Conservation (phyloP, 495 filamentous ascomycete genomes). For the Aspergillus sparsus region DNA sequence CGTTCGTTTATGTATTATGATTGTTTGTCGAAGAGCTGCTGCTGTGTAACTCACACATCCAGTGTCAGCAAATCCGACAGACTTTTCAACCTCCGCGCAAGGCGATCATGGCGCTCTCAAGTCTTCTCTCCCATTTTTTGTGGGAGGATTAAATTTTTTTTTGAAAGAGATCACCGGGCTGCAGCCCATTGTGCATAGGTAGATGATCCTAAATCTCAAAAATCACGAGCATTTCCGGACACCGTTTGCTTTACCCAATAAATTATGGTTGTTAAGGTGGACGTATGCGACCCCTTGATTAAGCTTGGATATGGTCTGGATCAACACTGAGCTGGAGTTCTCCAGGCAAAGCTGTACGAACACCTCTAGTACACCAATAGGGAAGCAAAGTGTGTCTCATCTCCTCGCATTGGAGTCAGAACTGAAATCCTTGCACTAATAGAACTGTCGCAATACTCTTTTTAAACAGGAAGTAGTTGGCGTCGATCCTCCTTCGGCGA, state of each 20-base stretch:
- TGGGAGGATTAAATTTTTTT: too few species aligned
- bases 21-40: constrained; percentile 5
- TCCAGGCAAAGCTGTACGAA: neutral
- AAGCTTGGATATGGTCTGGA: neutral
- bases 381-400: constrained; percentile 5
- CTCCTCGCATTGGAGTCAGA: constrained; percentile 6
- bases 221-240: neutral
- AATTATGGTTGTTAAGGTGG: neutral
- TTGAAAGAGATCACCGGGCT: too few species aligned
- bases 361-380: neutral
- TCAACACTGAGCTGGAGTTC: neutral
- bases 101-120: neutral
- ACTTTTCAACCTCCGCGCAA: constrained; percentile 5
- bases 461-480: constrained; percentile 3
- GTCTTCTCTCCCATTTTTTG: neutral
- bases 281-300: constrained; percentile 4
- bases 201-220: too few species aligned
- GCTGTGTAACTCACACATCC: constrained; percentile 13
- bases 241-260: constrained; percentile 4
- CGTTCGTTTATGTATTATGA: constrained; percentile 4
- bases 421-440: constrained; percentile 3
- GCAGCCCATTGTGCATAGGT: too few species aligned
- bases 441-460: neutral
- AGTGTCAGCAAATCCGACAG: constrained; percentile 11
- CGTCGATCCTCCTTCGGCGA: constrained; percentile 10